Evolutionary conservation across 2,329 filamentous ascomycete genomes (phyloP), one percentile per base, ranked within the genome.

Genomic region (Xylogone sp.): DNA sequence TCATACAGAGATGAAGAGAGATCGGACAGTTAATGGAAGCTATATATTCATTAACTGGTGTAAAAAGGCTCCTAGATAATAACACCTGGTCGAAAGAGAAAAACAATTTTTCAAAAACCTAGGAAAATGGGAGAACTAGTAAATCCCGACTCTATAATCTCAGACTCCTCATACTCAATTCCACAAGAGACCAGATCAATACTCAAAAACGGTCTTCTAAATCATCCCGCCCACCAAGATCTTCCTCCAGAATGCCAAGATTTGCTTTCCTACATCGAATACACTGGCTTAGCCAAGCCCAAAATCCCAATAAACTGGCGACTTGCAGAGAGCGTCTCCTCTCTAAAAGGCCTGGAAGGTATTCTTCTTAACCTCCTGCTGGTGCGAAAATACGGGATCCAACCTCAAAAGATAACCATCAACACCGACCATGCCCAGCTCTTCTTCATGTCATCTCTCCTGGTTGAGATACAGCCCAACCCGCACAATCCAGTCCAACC

Each of bases 281-380:
- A 77, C 50, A 67, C 70, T 22, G 77, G 76, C 5, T 66, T 58
- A 19, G 59, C 67, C 21, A 62, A 62, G 27, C 76, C 76, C 0
- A 73, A 66, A 43, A 69, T 79, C 10, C 75, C 77, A 0, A 75
- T 81, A 60, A 79, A 78, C 50, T 81, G 78, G 77, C 69, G 76
- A 3, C 77, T 79, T 48, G 75, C 77, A 2, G 78, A 81, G 59
- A 77, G 75, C 34, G 71, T 77, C 1, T 69, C 75, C 0, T 65
- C 74, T 2, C 56, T 78, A 22, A 78, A 78, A 55, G 75, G 65
- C 1, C 62, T 75, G 13, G 75, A 78, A 56, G 75, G 74, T 10
- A 68, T 70, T 0, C 67, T 77, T 58, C 56, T 78, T 21, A 74
- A 71, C 43, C 65, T 69, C 0, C 61, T 78, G 6, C 48, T 77